Evolutionary conservation across 371 early-diverging fungal genomes (phyloP).

Genomic region (Dentiscutata heterogama): DNA sequence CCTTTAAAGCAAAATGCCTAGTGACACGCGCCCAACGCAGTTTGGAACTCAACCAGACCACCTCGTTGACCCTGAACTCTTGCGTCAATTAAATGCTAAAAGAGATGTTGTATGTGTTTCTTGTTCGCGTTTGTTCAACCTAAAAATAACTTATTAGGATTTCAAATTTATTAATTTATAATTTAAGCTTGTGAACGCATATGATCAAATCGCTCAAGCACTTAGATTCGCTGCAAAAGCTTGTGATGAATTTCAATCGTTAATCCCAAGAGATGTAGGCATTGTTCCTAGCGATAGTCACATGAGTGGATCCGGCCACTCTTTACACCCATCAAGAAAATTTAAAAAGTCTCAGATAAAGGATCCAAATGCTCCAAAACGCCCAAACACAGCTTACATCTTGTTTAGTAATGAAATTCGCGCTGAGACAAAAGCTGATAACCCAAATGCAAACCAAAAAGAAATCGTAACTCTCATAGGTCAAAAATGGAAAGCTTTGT

Average conservation of each 20-base stretch:
- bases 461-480: slow-evolving; percentile 43
- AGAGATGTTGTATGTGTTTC: slow-evolving; percentile 10
- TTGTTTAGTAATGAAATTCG: slow-evolving; percentile 45
- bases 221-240: slow-evolving; percentile 39
- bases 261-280: slow-evolving; percentile 40
- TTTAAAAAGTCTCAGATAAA: slow-evolving; percentile 29
- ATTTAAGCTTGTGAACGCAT: slow-evolving; percentile 35
- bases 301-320: not conserved
- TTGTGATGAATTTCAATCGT: slow-evolving; percentile 41
- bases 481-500: slow-evolving; percentile 41
- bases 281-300: slow-evolving; percentile 14
- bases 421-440: slow-evolving; percentile 22
- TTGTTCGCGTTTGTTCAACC: not conserved
- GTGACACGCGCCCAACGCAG: slow-evolving; percentile 25
- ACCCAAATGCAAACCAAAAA: slow-evolving; percentile 42
- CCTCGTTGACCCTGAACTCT: slow-evolving; percentile 27
- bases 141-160: not conserved
- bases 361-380: slow-evolving; percentile 45
- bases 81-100: slow-evolving; percentile 32
- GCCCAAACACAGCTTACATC: slow-evolving; percentile 42
- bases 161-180: not conserved
- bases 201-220: slow-evolving; percentile 36
- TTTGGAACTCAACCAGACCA: not conserved
- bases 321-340: not conserved
- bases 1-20: slow-evolving; percentile 1